Percentiles rank a stretch among this genome's conserved stretches.
Evolutionary conservation across 2,329 filamentous ascomycete genomes (phyloP).

Genomic region (Bertia moriformis): DNA sequence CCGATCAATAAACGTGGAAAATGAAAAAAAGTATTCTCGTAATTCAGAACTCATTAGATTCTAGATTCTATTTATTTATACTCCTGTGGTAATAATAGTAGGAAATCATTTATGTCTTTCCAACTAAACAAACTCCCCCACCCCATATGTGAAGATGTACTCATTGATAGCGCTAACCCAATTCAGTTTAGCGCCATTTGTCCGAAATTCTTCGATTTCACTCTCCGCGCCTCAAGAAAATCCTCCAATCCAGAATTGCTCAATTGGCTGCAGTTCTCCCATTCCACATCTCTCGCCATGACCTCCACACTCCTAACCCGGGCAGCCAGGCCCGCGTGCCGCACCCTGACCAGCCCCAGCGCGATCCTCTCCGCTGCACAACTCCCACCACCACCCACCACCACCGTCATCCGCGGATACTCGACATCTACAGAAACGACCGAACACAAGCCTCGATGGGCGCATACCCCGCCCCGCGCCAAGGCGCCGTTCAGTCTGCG

Average conservation of each 20-base stretch:
- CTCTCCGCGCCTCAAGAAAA: too few species aligned
- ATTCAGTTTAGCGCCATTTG: background rate
- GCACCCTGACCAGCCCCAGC: background rate
- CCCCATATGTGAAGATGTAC: too few species aligned
- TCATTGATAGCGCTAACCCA: background rate
- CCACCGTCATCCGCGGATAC: background rate
- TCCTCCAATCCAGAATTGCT: too few species aligned
- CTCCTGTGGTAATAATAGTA: too few species aligned
- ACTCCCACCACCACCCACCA: background rate
- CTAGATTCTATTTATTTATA: too few species aligned
- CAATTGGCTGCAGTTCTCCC: too few species aligned
- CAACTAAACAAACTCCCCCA: too few species aligned
- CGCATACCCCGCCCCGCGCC: constrained; percentile 31
- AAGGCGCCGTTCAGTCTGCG: constrained; percentile 30
- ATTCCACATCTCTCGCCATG: background rate
- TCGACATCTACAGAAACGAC: constrained; percentile 5
- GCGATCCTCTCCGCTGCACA: background rate
- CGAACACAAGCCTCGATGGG: constrained; percentile 28
- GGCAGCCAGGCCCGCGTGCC: background rate
- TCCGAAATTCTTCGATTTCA: background rate
- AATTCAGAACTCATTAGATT: too few species aligned
- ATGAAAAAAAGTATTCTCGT: too few species aligned
- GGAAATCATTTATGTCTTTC: too few species aligned
- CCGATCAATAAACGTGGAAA: too few species aligned
- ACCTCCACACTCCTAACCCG: too few species aligned